phyloP scores from a whole-genome alignment of 164 flowering plant species.

The Chimonanthus salicifolius region DNA sequence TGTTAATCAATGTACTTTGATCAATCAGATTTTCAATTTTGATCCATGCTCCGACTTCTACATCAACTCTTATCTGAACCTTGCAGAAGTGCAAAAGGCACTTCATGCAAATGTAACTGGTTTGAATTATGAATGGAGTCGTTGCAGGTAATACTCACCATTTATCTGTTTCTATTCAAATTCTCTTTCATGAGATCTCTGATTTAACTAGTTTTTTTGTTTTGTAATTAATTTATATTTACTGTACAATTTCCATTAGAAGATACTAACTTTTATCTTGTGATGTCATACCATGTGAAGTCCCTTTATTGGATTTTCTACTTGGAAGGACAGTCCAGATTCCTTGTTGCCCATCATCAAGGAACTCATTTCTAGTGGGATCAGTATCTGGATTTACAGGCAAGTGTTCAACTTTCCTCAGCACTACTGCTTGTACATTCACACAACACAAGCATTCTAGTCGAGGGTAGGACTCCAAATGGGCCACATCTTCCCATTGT shows the following conservation, averaged over 20 bases:
- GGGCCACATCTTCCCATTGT: too few species aligned
- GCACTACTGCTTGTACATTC: too few species aligned
- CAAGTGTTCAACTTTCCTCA: constrained; percentile 2
- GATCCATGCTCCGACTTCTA: constrained; percentile 31
- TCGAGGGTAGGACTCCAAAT: too few species aligned
- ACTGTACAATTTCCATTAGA: not conserved
- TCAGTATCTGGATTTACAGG: constrained; percentile 42
- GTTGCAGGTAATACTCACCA: constrained; percentile 17
- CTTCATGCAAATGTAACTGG: constrained; percentile 27
- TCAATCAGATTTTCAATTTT: not conserved
- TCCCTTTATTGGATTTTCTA: not conserved
- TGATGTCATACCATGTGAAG: not conserved
- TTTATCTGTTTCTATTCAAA: not conserved
- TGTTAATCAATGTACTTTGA: too few species aligned
- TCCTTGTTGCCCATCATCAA: constrained; percentile 28
- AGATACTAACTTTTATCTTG: too few species aligned
- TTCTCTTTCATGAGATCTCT: too few species aligned
- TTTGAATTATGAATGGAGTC: constrained; percentile 14
- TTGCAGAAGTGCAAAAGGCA: constrained; percentile 28
- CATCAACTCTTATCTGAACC: constrained; percentile 22
- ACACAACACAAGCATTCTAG: too few species aligned
- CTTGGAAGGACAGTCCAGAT: constrained; percentile 18
- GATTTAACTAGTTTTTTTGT: too few species aligned
- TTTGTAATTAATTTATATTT: too few species aligned
- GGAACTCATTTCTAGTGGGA: constrained; percentile 20